phyloP scores from a whole-genome alignment of 164 flowering plant species.

The Euptelea pleiosperma region DNA sequence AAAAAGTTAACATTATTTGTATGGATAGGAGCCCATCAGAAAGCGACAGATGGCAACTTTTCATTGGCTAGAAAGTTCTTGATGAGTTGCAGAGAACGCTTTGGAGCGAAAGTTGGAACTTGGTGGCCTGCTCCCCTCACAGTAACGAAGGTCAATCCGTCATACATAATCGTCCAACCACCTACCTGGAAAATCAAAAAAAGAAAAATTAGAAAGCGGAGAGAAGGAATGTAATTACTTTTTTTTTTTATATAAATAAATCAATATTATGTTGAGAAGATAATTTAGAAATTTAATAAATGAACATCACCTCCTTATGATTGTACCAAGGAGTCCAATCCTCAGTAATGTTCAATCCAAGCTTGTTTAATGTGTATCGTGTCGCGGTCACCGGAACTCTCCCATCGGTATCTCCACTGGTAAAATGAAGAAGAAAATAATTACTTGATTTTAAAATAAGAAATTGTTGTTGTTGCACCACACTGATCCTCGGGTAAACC shows the following conservation, averaged over 20 bases:
- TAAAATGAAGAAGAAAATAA: too few species aligned
- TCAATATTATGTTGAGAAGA: too few species aligned
- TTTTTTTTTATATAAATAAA: too few species aligned
- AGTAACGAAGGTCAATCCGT: slow-evolving; percentile 57
- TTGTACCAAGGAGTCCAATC: slow-evolving; percentile 73
- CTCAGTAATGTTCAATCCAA: slow-evolving; percentile 39
- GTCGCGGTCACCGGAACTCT: slow-evolving; percentile 73
- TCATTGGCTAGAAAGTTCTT: slow-evolving; percentile 41
- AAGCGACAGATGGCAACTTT: slow-evolving; percentile 47
- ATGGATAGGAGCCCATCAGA: too few species aligned
- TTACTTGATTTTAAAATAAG: too few species aligned
- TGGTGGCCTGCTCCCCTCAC: slow-evolving; percentile 81
- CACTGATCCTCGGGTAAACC: too few species aligned
- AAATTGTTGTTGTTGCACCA: too few species aligned
- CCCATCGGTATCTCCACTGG: slow-evolving; percentile 75
- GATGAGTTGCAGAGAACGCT: slow-evolving; percentile 41
- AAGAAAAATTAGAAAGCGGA: too few species aligned
- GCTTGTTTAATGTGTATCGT: slow-evolving; percentile 42
- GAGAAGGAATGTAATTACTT: too few species aligned
- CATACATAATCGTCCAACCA: slow-evolving; percentile 64
- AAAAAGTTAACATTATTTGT: too few species aligned
- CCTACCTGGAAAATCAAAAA: slow-evolving; percentile 45
- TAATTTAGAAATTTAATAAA: too few species aligned
- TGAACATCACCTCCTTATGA: slow-evolving; percentile 50
- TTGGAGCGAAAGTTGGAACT: slow-evolving; percentile 60